Base-by-base conservation (phyloP, 1,284 basidiomycete genomes). In the Bondarzewia mesenterica region DNA sequence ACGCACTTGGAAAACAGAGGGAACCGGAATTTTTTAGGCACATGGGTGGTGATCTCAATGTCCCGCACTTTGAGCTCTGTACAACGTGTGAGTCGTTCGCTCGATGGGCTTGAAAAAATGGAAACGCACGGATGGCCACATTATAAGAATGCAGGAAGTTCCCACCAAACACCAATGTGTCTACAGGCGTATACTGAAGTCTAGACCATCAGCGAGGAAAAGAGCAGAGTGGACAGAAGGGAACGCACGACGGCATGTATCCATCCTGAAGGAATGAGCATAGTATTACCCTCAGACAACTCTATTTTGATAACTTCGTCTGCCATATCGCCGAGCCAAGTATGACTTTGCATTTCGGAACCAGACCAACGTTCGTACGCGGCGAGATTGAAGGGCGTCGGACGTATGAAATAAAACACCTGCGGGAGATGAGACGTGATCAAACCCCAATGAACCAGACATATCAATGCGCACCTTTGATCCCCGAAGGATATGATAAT, bases 201-300 rank as follows among this genome's bases (percentile, higher is more conserved):
- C 43, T 40, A n/a, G n/a, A n/a, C 18, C 16, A 18, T 25, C 35
- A 47, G n/a, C 15, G 27, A 5, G 29, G 12, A 48, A 27, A 12
- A 41, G 50, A 10, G 44, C 32, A 25, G 35, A n/a, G 15, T 7
- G 16, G 39, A 36, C 5, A 14, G 4, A 14, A 20, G 5, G 29
- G 15, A 25, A 75, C 85, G 63, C 61, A 92, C 90, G 29, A 99
- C 95, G 16, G 93, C 91, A 62, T 99, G 95, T 53, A 98, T 96
- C 87, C 95, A 98, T 0, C 95, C 95, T 0, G 91, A 85, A 1
- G 93, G 93, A 47, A 97, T 95, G 50, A 96, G 89, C 91, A 96
- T 94, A 0, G 93, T 97, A 58, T 94, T 93, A 1, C 93, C 93
- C n/a, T 77, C 73, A 8, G 69, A 67, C 50, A 97, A 68, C 44